phyloP scores from a whole-genome alignment of 2,329 filamentous ascomycete genomes.

The Fusarium mexicanum region DNA sequence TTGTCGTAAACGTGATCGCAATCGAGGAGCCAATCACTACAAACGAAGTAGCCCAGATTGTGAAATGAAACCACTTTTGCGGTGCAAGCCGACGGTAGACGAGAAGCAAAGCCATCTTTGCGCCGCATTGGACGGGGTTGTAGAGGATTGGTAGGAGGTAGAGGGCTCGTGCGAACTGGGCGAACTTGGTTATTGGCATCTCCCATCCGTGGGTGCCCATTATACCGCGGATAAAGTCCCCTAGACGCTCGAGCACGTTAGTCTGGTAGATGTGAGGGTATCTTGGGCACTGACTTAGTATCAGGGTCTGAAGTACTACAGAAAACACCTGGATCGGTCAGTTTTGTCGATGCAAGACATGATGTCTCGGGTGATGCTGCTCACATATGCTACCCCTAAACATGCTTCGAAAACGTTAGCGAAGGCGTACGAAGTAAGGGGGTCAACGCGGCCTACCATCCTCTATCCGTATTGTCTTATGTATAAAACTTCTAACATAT shows the following conservation, averaged over 20 bases:
- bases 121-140: constrained; percentile 21
- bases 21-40: constrained; percentile 16
- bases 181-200: constrained; percentile 21
- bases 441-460: neutral
- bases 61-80: constrained; percentile 7
- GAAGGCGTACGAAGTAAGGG: neutral
- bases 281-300: constrained; percentile 2
- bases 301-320: constrained; percentile 14
- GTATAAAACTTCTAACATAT: constrained; percentile 32
- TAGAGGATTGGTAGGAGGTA: constrained; percentile 22
- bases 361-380: neutral
- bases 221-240: constrained; percentile 13
- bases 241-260: neutral
- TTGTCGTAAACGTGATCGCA: constrained; percentile 18
- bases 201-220: constrained; percentile 31
- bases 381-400: constrained; percentile 14
- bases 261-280: neutral
- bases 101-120: constrained; percentile 4
- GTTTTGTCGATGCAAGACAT: neutral
- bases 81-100: constrained; percentile 13
- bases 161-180: neutral
- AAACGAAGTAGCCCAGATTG: constrained; percentile 1
- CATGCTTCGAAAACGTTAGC: neutral
- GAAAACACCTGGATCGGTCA: constrained; percentile 9
- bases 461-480: constrained; percentile 4